phyloP scores from a whole-genome alignment of 495 filamentous ascomycete species.

The Neurospora sp. region DNA sequence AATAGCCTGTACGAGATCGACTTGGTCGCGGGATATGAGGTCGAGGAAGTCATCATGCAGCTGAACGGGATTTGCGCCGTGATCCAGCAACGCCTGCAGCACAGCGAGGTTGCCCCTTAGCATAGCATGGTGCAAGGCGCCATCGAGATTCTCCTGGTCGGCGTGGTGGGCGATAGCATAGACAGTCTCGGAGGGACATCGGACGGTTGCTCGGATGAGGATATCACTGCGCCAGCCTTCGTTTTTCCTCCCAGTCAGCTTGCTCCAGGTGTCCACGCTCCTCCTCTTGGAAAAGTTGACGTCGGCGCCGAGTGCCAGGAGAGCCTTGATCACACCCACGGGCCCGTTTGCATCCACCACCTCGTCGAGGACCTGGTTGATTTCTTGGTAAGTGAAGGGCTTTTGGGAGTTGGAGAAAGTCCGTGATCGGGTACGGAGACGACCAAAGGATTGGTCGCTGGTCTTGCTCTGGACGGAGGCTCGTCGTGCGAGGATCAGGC shows the following conservation, averaged over 20 bases:
- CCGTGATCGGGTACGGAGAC: slow-evolving; percentile 3
- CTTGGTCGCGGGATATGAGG: slow-evolving; percentile 12
- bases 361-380: slow-evolving; percentile 20
- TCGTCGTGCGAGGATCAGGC: slow-evolving; percentile 18
- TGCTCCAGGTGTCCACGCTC: slow-evolving; percentile 12
- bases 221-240: slow-evolving; percentile 16
- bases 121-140: slow-evolving; percentile 20
- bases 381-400: slow-evolving; percentile 16
- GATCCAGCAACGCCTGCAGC: slow-evolving; percentile 16
- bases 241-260: slow-evolving; percentile 10
- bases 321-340: slow-evolving; percentile 16
- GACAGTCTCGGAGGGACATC: slow-evolving; percentile 18
- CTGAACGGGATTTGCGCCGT: slow-evolving; percentile 17
- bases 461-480: slow-evolving; percentile 4
- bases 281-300: slow-evolving; percentile 20
- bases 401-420: slow-evolving; percentile 2
- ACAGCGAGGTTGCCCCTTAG: slow-evolving; percentile 14
- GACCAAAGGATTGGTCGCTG: slow-evolving; percentile 9
- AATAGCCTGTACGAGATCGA: slow-evolving; percentile 12
- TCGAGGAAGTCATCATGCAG: slow-evolving; percentile 25
- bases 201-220: slow-evolving; percentile 17
- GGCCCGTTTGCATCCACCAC: slow-evolving; percentile 19
- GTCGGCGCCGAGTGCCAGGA: slow-evolving; percentile 21
- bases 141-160: slow-evolving; percentile 23
- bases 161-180: slow-evolving; percentile 16